phyloP scores from a whole-genome alignment of 208 protist species.

The Leishmania major region DNA sequence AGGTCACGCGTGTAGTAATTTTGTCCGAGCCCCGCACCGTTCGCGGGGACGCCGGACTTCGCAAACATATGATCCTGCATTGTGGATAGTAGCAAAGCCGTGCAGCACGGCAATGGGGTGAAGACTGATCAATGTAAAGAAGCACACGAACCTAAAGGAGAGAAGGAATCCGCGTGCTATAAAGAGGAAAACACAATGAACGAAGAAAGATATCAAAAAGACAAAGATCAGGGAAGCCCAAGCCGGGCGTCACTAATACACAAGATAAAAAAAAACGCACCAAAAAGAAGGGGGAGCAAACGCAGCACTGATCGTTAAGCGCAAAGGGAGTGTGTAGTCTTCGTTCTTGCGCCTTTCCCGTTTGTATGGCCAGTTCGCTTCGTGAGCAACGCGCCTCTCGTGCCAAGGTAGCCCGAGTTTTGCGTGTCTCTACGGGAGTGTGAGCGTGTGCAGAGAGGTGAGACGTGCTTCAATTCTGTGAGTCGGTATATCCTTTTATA shows the following conservation, averaged over 20 bases:
- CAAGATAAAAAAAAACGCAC: background rate
- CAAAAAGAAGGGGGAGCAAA: background rate
- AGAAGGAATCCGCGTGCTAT: background rate
- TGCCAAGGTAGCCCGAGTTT: background rate
- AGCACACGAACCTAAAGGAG: background rate
- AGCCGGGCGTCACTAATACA: background rate
- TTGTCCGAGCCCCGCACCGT: constrained; percentile 25
- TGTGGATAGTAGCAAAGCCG: background rate
- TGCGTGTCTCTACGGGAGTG: background rate
- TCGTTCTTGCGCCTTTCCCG: background rate
- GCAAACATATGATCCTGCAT: constrained; percentile 26
- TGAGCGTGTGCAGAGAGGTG: background rate
- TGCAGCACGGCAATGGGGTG: background rate
- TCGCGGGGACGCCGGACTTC: background rate
- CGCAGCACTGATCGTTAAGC: background rate
- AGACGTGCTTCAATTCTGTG: background rate
- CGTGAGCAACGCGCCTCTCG: background rate
- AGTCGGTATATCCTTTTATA: background rate
- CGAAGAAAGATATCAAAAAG: background rate
- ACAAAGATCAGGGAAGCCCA: background rate
- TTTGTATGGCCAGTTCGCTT: background rate
- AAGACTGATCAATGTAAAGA: background rate
- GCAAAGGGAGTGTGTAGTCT: background rate
- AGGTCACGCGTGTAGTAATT: constrained; percentile 54
- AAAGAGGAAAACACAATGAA: background rate